Evolutionary conservation across 352 stramenopile species (phyloP).

Genomic region (Globisporangium carolinianum): DNA sequence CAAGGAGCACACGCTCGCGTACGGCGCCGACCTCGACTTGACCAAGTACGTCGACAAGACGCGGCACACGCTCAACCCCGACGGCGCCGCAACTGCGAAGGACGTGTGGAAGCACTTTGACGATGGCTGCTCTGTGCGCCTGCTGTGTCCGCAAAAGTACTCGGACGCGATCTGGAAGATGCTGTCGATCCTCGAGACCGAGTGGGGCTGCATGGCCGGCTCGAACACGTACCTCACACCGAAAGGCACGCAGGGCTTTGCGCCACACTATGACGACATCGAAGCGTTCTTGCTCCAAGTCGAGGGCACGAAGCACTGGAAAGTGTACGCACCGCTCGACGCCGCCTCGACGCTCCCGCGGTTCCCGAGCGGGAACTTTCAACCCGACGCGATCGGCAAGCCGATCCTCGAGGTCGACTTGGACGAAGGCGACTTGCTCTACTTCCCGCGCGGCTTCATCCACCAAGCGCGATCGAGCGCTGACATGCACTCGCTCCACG

Average conservation of each 20-base stretch:
- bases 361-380: slow-evolving; percentile 71
- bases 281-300: slow-evolving; percentile 93
- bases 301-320: slow-evolving; percentile 93
- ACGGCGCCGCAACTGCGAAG: slow-evolving; percentile 44
- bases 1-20: slow-evolving; percentile 68
- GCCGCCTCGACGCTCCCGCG: slow-evolving; percentile 51
- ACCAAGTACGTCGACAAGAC: slow-evolving; percentile 86
- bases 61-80: slow-evolving; percentile 62
- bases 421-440: slow-evolving; percentile 84
- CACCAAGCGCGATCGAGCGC: slow-evolving; percentile 67
- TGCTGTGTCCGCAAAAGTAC: slow-evolving; percentile 94
- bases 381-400: slow-evolving; percentile 64
- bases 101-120: slow-evolving; percentile 78
- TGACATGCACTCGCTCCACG: slow-evolving; percentile 75
- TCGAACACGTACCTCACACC: slow-evolving; percentile 94
- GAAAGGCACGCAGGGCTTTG: slow-evolving; percentile 91
- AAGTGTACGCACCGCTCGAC: slow-evolving; percentile 72
- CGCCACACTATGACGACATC: slow-evolving; percentile 97
- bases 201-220: slow-evolving; percentile 93
- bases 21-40: slow-evolving; percentile 78
- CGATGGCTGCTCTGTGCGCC: slow-evolving; percentile 85
- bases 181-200: slow-evolving; percentile 89
- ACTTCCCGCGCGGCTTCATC: slow-evolving; percentile 88
- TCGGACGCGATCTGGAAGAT: slow-evolving; percentile 81
- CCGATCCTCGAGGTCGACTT: slow-evolving; percentile 77